Base-by-base conservation (phyloP, 371 early-diverging fungal genomes). In the Synchytrium microbalum region DNA sequence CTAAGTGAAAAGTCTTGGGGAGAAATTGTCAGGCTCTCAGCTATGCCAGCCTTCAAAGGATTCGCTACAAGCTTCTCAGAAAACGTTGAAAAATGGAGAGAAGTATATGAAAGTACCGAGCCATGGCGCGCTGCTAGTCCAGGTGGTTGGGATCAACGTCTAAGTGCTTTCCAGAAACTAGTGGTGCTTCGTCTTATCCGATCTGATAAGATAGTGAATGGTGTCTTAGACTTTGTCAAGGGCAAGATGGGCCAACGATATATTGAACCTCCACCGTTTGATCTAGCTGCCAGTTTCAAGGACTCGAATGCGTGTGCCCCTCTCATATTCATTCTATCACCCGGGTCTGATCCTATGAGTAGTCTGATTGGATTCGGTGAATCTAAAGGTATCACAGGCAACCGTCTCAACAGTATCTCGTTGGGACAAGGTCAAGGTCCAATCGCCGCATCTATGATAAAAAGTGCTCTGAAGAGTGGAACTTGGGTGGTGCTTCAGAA, bases 341-440 rank as follows among this genome's bases (percentile, higher is more conserved):
- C 84, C 23, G 84, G 84, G 32, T 70, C 78, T 3, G 84, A 83
- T 66, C 81, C 81, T 3, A 83, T 81, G 83, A 76, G 27, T 32
- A 76, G 79, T 16, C 65, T 83, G 29, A 60, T 83, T 25, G 75
- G 76, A 38, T 83, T 83, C 67, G 84, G 76, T 16, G 84, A 83
- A 54, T 59, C 66, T 27, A 73, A 73, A 60, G 78, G 78, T 38
- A 74, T 80, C 51, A 65, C 63, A n/a, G 77, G 75, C 10, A 75
- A 67, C 57, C 78, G 76, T 59, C 71, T 75, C 31, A 66, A 66
- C 2, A 66, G 72, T 51, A 83, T 83, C 23, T 83, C 84, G 0
- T 73, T 83, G 13, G 84, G 84, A 1, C 84, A 83, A 66, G 84
- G 84, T 1, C 84, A 83, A 64, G 84, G 84, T 5, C 83, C 83